These are phyloP conservation scores for Ormosia semicastrata DNA, from an alignment of 306 rosid genomes.

Conservation along the genomic window DNA sequence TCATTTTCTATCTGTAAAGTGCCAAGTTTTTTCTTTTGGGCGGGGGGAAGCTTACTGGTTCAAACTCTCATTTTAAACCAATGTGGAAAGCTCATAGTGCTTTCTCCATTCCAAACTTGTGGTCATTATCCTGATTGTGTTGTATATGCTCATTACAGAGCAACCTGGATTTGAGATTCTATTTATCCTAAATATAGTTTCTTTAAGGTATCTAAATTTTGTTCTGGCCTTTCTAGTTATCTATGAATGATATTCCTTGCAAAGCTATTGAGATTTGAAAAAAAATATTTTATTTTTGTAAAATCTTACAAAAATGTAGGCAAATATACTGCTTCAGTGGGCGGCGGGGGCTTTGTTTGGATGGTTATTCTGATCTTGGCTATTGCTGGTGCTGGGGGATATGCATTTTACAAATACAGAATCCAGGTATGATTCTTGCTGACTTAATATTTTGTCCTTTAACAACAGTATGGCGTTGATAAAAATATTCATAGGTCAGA, in stretches of 20 bases:
- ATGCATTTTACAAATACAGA: conserved; percentile 93
- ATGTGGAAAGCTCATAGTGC: neutral
- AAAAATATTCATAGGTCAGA: neutral
- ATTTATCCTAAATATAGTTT: neutral
- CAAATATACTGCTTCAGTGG: conserved; percentile 25
- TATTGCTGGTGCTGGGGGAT: conserved; percentile 64
- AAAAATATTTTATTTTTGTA: neutral
- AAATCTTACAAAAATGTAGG: conserved; percentile 37
- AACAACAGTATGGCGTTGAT: neutral
- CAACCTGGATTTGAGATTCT: neutral
- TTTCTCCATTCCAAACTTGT: neutral
- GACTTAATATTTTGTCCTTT: conserved; percentile 3
- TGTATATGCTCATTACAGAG: neutral
- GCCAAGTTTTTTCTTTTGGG: no score
- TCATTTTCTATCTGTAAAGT: no score
- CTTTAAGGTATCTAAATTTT: neutral
- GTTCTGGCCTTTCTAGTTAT: neutral
- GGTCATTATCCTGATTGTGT: neutral
- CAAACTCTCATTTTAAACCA: neutral
- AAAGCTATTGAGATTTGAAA: neutral
- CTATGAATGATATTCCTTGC: neutral
- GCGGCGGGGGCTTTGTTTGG: conserved; percentile 62
- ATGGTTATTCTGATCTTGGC: conserved; percentile 59
- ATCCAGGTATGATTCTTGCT: conserved; percentile 60
- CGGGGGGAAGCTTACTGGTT: no score